Conservation (phyloP, 2,329 filamentous ascomycete genomes). For the Ceratocystis variospora region DNA sequence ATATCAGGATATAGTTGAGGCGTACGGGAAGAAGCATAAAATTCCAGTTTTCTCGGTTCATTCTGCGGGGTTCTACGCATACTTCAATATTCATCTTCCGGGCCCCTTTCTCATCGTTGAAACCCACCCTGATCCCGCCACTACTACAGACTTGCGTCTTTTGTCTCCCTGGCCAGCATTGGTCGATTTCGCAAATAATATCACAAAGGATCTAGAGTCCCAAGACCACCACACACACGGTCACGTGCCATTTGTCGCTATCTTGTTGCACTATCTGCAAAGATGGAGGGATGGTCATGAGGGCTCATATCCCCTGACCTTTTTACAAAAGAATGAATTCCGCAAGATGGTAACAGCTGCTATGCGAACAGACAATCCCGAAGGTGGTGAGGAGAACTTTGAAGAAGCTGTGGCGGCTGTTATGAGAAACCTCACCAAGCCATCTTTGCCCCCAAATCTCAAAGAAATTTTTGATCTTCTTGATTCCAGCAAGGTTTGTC, state of each 20-base stretch:
- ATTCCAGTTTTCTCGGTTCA: constrained; percentile 72
- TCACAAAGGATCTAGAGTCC: constrained; percentile 54
- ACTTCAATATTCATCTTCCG: constrained; percentile 67
- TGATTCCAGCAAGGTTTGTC: constrained; percentile 11
- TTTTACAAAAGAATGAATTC: constrained; percentile 79
- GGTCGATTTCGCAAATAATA: constrained; percentile 46
- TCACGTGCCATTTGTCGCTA: constrained; percentile 73
- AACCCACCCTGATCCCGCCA: constrained; percentile 80
- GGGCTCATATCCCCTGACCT: constrained; percentile 55
- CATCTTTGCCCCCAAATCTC: constrained; percentile 53
- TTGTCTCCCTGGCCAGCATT: constrained; percentile 79
- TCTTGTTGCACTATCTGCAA: constrained; percentile 70
- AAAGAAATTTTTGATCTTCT: constrained; percentile 53
- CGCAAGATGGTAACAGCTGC: constrained; percentile 52
- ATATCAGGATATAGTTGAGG: constrained; percentile 33
- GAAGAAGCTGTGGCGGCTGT: constrained; percentile 83
- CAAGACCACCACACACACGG: constrained; percentile 73
- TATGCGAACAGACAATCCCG: constrained; percentile 57
- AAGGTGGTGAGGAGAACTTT: constrained; percentile 92
- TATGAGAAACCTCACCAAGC: constrained; percentile 65
- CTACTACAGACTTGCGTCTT: constrained; percentile 72
- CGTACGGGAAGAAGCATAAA: constrained; percentile 39
- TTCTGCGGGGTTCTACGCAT: constrained; percentile 83
- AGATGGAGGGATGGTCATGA: constrained; percentile 62
- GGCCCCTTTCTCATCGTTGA: constrained; percentile 84